Conservation (phyloP, 23 red algal species). For the Gracilariopsis chorda region DNA sequence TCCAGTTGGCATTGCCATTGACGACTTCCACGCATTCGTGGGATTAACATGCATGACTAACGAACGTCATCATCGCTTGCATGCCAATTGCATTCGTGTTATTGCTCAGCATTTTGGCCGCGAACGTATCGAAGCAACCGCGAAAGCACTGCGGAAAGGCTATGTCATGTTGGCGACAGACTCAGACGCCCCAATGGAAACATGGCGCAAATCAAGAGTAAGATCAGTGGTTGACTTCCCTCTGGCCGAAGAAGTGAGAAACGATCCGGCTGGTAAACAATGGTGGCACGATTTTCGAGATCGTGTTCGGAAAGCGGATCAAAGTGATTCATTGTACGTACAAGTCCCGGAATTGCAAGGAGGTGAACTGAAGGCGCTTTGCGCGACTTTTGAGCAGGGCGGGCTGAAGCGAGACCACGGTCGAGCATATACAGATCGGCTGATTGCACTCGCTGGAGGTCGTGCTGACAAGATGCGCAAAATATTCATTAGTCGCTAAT, state of each 20-base stretch:
- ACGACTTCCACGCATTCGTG: constrained; percentile 39
- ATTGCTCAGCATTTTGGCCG: constrained; percentile 55
- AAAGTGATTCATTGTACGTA: neutral
- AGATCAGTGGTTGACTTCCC: constrained; percentile 15
- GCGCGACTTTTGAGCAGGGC: constrained; percentile 46
- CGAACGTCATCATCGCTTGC: constrained; percentile 34
- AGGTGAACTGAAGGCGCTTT: constrained; percentile 51
- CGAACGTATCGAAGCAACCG: constrained; percentile 34
- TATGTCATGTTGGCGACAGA: constrained; percentile 38
- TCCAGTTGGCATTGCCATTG: constrained; percentile 43
- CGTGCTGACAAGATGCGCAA: constrained; percentile 41
- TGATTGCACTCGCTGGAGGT: constrained; percentile 45
- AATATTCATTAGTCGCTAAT: constrained; percentile 20
- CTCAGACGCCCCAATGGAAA: neutral
- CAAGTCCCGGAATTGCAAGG: constrained; percentile 14
- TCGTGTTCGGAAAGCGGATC: neutral
- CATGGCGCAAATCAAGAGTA: constrained; percentile 44
- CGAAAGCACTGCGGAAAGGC: constrained; percentile 26
- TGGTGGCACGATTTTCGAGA: constrained; percentile 24
- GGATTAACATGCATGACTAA: constrained; percentile 53
- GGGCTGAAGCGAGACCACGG: neutral
- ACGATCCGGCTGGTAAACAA: constrained; percentile 15
- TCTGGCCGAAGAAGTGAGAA: constrained; percentile 8
- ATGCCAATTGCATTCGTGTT: constrained; percentile 50
- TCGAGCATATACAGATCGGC: neutral